These are phyloP conservation scores for Pythium graminicola DNA, from an alignment of 352 stramenopile species.

Conservation along the genomic window DNA sequence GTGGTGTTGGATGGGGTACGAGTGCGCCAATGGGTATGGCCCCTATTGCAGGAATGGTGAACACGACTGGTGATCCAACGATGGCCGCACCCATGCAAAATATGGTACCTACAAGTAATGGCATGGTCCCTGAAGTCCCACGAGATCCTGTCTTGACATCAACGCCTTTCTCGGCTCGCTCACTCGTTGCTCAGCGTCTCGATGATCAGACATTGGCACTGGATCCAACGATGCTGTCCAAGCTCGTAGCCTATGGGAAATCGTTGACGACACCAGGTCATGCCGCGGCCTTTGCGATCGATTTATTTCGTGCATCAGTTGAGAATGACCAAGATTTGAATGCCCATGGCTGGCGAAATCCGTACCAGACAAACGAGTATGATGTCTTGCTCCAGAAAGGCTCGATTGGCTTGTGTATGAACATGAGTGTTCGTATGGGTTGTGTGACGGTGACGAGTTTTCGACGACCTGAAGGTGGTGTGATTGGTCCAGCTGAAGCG, in stretches of 20 bases:
- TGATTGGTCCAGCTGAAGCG: constrained; percentile 67
- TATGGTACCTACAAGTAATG: constrained; percentile 1
- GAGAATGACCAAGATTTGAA: constrained; percentile 26
- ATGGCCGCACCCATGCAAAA: neutral
- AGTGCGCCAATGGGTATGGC: constrained; percentile 6
- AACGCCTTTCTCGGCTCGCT: constrained; percentile 53
- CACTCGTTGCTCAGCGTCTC: constrained; percentile 51
- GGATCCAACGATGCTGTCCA: constrained; percentile 38
- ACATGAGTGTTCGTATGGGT: constrained; percentile 81
- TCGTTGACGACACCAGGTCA: constrained; percentile 49
- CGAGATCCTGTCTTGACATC: constrained; percentile 43
- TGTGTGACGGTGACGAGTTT: constrained; percentile 82
- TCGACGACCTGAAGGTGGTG: constrained; percentile 55
- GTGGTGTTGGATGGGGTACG: constrained; percentile 9
- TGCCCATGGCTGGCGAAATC: constrained; percentile 60
- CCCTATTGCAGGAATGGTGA: neutral
- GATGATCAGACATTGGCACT: constrained; percentile 54
- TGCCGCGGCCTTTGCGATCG: constrained; percentile 60
- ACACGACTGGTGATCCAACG: neutral
- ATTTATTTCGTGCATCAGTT: constrained; percentile 51
- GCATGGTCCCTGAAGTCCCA: neutral
- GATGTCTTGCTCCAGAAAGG: constrained; percentile 85
- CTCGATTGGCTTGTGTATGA: constrained; percentile 84
- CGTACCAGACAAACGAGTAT: constrained; percentile 68
- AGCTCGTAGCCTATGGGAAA: constrained; percentile 54